Evolutionary conservation across 2,329 filamentous ascomycete species (phyloP).

Genomic region (Colletotrichum cuscutae): DNA sequence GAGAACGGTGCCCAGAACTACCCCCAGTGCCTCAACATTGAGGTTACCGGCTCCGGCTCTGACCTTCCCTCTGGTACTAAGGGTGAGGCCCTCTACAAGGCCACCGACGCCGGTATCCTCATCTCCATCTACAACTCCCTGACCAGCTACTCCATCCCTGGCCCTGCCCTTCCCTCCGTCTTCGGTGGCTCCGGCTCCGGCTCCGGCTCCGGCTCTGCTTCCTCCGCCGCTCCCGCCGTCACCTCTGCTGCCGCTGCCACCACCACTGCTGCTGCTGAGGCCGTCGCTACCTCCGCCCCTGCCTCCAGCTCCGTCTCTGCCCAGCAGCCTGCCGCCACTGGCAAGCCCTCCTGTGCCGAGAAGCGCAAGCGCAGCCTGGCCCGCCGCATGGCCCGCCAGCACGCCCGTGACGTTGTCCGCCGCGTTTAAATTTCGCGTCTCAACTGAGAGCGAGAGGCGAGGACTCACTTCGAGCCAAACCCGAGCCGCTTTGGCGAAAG

Average conservation of each 20-base stretch:
- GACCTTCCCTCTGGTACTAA: slow-evolving; percentile 42
- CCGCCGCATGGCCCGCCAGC: slow-evolving; percentile 34
- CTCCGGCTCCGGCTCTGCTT: slow-evolving; percentile 36
- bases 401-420: slow-evolving; percentile 31
- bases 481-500: not conserved
- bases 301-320: not conserved
- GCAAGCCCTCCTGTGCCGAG: slow-evolving; percentile 24
- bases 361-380: slow-evolving; percentile 35
- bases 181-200: slow-evolving; percentile 10
- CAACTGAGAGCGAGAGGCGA: not conserved
- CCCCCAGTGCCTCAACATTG: slow-evolving; percentile 63
- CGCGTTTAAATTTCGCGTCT: not conserved
- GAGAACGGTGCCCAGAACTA: slow-evolving; percentile 58
- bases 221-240: slow-evolving; percentile 30
- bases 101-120: slow-evolving; percentile 46
- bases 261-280: slow-evolving; percentile 36
- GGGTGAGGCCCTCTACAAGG: slow-evolving; percentile 49
- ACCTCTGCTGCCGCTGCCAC: slow-evolving; percentile 38
- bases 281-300: not conserved
- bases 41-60: slow-evolving; percentile 53
- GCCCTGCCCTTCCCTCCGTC: slow-evolving; percentile 37
- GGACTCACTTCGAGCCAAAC: not conserved
- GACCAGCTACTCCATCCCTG: slow-evolving; percentile 45
- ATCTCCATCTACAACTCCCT: slow-evolving; percentile 47
- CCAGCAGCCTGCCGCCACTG: slow-evolving; percentile 1